These are phyloP conservation scores for Phytophthora cactorum DNA, from an alignment of 352 stramenopile species.

Conservation along the genomic window DNA sequence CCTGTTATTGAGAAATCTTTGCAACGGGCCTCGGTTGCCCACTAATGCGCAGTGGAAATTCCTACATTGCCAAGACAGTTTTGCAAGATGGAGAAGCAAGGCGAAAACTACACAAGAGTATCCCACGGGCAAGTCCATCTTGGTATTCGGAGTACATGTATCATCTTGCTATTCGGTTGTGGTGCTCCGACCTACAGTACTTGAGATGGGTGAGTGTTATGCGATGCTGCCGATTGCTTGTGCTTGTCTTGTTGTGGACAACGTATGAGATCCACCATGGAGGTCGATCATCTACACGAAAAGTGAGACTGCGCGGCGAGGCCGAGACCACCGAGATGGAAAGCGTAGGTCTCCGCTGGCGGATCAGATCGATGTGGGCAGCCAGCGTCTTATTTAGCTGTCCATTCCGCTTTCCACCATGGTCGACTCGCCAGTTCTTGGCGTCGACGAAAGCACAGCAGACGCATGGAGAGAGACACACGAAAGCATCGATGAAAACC, in stretches of 20 bases:
- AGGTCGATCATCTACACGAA: neutral
- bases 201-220: neutral
- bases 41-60: conserved; percentile 14
- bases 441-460: neutral
- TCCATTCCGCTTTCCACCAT: conserved; percentile 27
- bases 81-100: conserved; percentile 14
- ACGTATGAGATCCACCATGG: neutral
- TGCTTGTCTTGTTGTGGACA: neutral
- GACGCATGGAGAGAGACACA: conserved; percentile 6
- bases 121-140: conserved; percentile 8
- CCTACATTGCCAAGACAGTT: conserved; percentile 8
- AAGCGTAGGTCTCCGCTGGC: conserved; percentile 26
- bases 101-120: neutral
- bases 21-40: neutral
- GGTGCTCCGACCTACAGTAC: neutral
- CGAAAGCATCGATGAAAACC: conserved; percentile 9
- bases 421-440: conserved; percentile 31
- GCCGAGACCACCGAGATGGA: conserved; percentile 30
- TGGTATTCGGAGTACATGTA: conserved; percentile 1
- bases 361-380: conserved; percentile 25
- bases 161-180: conserved; percentile 8
- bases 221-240: neutral
- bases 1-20: conserved; percentile 1
- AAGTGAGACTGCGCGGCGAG: neutral
- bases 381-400: conserved; percentile 29